Base-by-base conservation (phyloP, 306 rosid species). In the Erythrophleum fordii region DNA sequence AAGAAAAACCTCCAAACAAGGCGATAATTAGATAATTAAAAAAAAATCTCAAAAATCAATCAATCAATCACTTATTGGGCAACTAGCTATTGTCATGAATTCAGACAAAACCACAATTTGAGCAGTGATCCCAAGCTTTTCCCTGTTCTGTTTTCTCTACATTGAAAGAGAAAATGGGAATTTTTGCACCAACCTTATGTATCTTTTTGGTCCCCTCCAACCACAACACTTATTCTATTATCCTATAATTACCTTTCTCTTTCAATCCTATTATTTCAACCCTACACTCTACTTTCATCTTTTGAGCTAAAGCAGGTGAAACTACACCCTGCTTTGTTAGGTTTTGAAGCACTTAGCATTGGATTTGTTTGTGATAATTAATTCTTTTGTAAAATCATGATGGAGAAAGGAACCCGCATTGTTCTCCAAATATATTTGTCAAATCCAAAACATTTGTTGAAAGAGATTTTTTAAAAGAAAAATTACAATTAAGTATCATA, bases 121-220 rank as follows among this genome's bases (percentile, higher is more conserved):
- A n/a, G 6, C 58, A 52, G 25, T 52, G 58, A 20, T 26, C 3
- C 18, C 20, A 29, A 44, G 7, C 41, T 13, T 60, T 60, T 16
- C 5, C 39, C 66, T 6, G 7, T 60, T 26, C 9, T 60, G 0
- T 9, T 16, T 1, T 14, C 8, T 14, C 22, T 5, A 14, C 37
- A 34, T 62, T 16, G 12, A 31, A 37, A 31, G 69, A 62, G 69
- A 62, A 31, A 60, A 62, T 62, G 23, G 44, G 45, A 14, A 62
- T 31, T 14, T 48, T 48, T 14, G 55, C 20, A 17, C 23, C 37
- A n/a, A 62, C 60, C 5, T 8, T 10, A 8, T 6, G 71, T n/a
- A 18, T 37, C 71, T 37, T 66, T 35, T 66, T 66, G 71, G 71
- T 66, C 71, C 28, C 71, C 71, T 66, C 48, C 16, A 14, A 66